phyloP scores from a whole-genome alignment of 1,284 basidiomycete species.

The Ceratobasidium theobromae region DNA sequence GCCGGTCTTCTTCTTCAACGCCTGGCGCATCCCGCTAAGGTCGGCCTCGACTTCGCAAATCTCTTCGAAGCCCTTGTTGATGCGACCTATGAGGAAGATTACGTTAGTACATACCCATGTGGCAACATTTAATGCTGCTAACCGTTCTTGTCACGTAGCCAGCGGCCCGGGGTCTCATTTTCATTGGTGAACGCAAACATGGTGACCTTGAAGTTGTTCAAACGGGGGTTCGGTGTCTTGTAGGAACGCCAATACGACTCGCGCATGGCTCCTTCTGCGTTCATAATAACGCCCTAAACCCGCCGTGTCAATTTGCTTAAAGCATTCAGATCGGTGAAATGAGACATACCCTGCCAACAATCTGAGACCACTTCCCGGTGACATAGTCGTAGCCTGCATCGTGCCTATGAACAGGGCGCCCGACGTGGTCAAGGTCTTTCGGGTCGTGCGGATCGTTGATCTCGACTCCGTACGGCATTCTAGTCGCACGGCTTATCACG shows the following conservation, averaged over 20 bases:
- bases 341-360: conserved; percentile 20
- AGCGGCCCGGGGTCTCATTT: conserved; percentile 1
- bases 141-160: conserved; percentile 25
- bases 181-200: conserved; percentile 25
- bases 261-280: conserved; percentile 28
- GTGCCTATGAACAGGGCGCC: conserved; percentile 14
- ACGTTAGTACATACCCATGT: neutral
- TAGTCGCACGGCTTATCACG: conserved; percentile 24
- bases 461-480: conserved; percentile 22
- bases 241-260: conserved; percentile 31
- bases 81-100: neutral
- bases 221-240: conserved; percentile 19
- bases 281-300: conserved; percentile 26
- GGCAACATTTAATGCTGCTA: neutral
- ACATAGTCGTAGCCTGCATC: conserved; percentile 31
- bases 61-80: conserved; percentile 25
- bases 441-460: conserved; percentile 18
- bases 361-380: conserved; percentile 30
- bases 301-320: neutral
- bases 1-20: conserved; percentile 24
- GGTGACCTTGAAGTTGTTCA: conserved; percentile 27
- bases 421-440: conserved; percentile 3
- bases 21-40: conserved; percentile 27
- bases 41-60: conserved; percentile 31
- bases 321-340: neutral